Base-by-base conservation (phyloP, 2,329 filamentous ascomycete genomes). In the Penicillium sp. region DNA sequence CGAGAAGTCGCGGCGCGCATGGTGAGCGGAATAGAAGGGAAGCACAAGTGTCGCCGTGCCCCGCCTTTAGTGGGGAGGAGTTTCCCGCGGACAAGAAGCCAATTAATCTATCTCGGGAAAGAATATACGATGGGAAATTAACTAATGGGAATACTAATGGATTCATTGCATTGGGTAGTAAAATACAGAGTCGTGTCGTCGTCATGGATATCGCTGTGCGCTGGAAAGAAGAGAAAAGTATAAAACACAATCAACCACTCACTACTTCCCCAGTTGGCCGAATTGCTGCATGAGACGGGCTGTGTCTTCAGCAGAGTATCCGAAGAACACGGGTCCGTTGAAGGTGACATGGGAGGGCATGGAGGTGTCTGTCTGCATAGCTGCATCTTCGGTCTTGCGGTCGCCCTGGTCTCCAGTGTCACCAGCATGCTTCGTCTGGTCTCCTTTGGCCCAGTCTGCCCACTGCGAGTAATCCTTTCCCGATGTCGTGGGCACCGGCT, bases 281-380 rank as follows among this genome's bases (percentile, higher is more conserved):
- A 68, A 74, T 38, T 78, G 72, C 50, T 84, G 80, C 70, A 93
- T 75, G 35, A 93, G 74, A 37, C 77, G 73, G 15, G 85, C 76
- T n/a, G 85, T 84, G 59, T 93, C 82, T 42, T 93, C 85, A 44
- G 87, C 76, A 7, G 83, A 80, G 56, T 95, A 95, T 0, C 90
- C 90, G 53, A 96, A 86, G 57, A 95, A 95, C 0, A 95, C 88
- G 0, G 90, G 90, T 0, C 90, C 90, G 6, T 85, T 94, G 57
- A 95, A 95, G 0, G 93, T 72, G 76, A 95, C 84, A 52, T 84
- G 82, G 7, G 85, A 77, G 7, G 56, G 31, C 52, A 57, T 26
- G 2, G 48, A 34, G 12, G 26, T 16, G 44, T 36, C 44, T 18
- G 33, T 29, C 35, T 38, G 33, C 6, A 34, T 12, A 14, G 39